Evolutionary conservation across 2,329 filamentous ascomycete species (phyloP).

Genomic region (Neodidymelliopsis sp.): DNA sequence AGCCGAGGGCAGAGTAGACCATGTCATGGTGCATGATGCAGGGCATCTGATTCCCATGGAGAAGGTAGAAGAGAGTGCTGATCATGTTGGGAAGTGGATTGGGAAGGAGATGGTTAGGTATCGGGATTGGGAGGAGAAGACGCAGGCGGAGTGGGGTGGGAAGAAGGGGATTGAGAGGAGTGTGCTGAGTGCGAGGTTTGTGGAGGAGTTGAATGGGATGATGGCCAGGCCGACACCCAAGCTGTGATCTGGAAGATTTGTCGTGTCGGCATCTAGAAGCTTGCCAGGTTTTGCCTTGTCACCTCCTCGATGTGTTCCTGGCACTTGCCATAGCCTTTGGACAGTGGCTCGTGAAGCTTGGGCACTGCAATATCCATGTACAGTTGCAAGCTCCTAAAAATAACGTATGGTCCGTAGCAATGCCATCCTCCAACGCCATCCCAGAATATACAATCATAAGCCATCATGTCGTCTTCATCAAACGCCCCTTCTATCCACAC

Average conservation of each 20-base stretch:
- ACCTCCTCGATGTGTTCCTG: too few relatives aligned
- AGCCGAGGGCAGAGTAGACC: slow-evolving; percentile 70
- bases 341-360: too few relatives aligned
- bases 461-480: slow-evolving; percentile 3
- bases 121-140: slow-evolving; percentile 41
- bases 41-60: slow-evolving; percentile 91
- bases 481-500: background rate
- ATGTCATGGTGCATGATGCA: slow-evolving; percentile 67
- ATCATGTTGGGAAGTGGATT: slow-evolving; percentile 53
- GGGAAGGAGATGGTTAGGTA: slow-evolving; percentile 49
- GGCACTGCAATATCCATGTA: too few relatives aligned
- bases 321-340: too few relatives aligned
- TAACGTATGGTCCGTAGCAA: background rate
- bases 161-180: slow-evolving; percentile 41
- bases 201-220: slow-evolving; percentile 36
- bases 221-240: slow-evolving; percentile 32
- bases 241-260: slow-evolving; percentile 19
- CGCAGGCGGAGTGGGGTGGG: slow-evolving; percentile 41
- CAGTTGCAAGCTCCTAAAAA: background rate
- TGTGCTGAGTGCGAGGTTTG: slow-evolving; percentile 36
- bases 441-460: slow-evolving; percentile 11
- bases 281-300: too few relatives aligned
- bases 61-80: slow-evolving; percentile 70
- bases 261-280: background rate
- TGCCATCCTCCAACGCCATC: slow-evolving; percentile 6